These are phyloP conservation scores for Chaetothyriales sp. DNA, from an alignment of 2,329 filamentous ascomycete genomes.

Conservation along the genomic window DNA sequence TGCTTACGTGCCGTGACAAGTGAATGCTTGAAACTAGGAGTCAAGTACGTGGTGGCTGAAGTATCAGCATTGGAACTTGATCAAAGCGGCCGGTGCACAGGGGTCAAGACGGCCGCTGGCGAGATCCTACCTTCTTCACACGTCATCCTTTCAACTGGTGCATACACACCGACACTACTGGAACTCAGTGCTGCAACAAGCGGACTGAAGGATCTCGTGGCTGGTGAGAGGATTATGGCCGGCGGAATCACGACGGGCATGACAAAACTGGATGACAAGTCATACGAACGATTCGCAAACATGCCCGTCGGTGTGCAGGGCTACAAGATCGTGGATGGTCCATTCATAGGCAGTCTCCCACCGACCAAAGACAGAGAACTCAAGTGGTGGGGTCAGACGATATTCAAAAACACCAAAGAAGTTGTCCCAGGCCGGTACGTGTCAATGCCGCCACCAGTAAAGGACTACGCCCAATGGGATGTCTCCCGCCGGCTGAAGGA, in stretches of 20 bases:
- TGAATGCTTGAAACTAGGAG: constrained; percentile 40
- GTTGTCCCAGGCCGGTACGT: constrained; percentile 40
- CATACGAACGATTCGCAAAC: constrained; percentile 25
- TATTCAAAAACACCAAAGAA: constrained; percentile 44
- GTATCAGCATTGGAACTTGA: constrained; percentile 38
- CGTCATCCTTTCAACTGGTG: constrained; percentile 21
- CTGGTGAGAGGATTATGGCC: constrained; percentile 36
- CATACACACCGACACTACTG: constrained; percentile 24
- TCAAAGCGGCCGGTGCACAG: constrained; percentile 27
- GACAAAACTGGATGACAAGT: constrained; percentile 31
- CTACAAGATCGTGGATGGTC: constrained; percentile 30
- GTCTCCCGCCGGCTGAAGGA: constrained; percentile 42
- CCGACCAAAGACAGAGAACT: constrained; percentile 30
- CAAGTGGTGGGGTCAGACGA: constrained; percentile 50
- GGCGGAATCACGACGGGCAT: constrained; percentile 35
- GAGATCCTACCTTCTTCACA: constrained; percentile 19
- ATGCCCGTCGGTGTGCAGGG: constrained; percentile 36
- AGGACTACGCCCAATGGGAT: constrained; percentile 52
- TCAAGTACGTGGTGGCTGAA: constrained; percentile 45
- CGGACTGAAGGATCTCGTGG: constrained; percentile 30
- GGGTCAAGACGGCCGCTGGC: constrained; percentile 19
- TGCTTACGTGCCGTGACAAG: constrained; percentile 42
- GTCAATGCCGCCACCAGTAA: constrained; percentile 42
- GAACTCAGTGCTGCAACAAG: constrained; percentile 34
- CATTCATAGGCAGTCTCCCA: constrained; percentile 46